Conservation (phyloP, 768 basidiomycete species). For the Flagelloscypha sp. region DNA sequence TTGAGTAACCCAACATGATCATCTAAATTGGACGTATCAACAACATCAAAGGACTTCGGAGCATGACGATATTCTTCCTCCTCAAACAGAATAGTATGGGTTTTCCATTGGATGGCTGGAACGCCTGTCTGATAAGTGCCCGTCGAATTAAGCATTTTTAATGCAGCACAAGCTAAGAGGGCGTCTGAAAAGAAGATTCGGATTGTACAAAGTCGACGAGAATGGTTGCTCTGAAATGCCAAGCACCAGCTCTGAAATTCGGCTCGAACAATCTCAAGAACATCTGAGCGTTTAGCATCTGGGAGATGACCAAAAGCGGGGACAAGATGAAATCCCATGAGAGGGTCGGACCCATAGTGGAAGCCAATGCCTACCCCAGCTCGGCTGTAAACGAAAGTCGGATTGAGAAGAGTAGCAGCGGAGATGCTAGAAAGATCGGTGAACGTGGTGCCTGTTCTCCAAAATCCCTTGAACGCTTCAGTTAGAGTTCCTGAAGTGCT, state of each 20-base stretch:
- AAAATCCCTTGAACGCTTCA: constrained; percentile 17
- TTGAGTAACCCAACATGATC: constrained; percentile 34
- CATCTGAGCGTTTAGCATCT: constrained; percentile 10
- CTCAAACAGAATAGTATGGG: constrained; percentile 19
- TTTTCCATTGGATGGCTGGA: constrained; percentile 20
- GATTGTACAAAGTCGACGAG: constrained; percentile 12
- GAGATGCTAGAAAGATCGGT: constrained; percentile 9
- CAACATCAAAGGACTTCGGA: constrained; percentile 27
- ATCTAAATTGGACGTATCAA: constrained; percentile 32
- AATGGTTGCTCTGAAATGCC: constrained; percentile 14
- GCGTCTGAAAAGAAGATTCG: constrained; percentile 21
- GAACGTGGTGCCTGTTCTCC: constrained; percentile 25
- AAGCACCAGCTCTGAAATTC: constrained; percentile 24
- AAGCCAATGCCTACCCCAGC: constrained; percentile 22
- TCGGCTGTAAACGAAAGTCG: constrained; percentile 25
- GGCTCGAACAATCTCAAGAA: constrained; percentile 15
- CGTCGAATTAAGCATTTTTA: constrained; percentile 8
- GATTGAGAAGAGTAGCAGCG: constrained; percentile 22
- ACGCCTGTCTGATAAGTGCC: constrained; percentile 7
- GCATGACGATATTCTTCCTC: constrained; percentile 19
- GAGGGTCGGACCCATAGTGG: constrained; percentile 27
- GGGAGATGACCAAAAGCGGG: constrained; percentile 14
- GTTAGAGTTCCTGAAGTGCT: neutral
- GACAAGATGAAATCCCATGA: constrained; percentile 25
- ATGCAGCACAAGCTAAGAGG: constrained; percentile 20